Evolutionary conservation across 1,284 basidiomycete species (phyloP).

Genomic region (Rhodofomes roseus): DNA sequence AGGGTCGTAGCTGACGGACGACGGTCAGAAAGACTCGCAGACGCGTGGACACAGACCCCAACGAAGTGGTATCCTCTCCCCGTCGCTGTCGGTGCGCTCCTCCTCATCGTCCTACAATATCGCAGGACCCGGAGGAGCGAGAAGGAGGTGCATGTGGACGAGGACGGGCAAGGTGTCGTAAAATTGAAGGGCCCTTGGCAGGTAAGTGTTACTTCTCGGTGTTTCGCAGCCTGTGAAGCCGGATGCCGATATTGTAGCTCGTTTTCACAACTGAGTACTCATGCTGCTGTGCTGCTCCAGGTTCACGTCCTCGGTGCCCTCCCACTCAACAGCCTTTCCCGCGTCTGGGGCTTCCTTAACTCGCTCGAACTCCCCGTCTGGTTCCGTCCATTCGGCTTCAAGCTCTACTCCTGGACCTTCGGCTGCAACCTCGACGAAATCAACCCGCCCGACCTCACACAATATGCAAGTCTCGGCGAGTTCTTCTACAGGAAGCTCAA

Average conservation of each 20-base stretch:
- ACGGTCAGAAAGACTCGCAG: conserved; percentile 41
- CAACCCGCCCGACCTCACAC: conserved; percentile 70
- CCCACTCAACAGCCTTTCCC: conserved; percentile 90
- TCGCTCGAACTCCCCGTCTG: conserved; percentile 90
- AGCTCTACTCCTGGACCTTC: conserved; percentile 83
- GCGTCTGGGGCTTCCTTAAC: conserved; percentile 96
- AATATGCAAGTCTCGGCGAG: conserved; percentile 84
- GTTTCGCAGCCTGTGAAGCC: background rate
- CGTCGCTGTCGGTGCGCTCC: conserved; percentile 84
- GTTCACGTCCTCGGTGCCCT: conserved; percentile 95
- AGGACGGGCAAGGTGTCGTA: conserved; percentile 67
- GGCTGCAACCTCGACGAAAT: conserved; percentile 95
- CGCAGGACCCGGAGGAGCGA: conserved; percentile 50
- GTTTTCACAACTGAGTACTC: background rate
- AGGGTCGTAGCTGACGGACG: background rate
- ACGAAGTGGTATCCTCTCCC: conserved; percentile 97
- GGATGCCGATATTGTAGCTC: no score
- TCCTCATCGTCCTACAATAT: conserved; percentile 83
- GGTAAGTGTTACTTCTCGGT: conserved; percentile 44
- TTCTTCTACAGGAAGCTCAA: conserved; percentile 95
- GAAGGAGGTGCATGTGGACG: conserved; percentile 71
- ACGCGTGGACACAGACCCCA: conserved; percentile 86
- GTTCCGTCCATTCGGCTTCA: conserved; percentile 88
- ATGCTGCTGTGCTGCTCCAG: conserved; percentile 36
- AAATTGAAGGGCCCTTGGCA: conserved; percentile 93